Conservation (phyloP, 2,329 filamentous ascomycete genomes). For the Diaporthe citriasiana region DNA sequence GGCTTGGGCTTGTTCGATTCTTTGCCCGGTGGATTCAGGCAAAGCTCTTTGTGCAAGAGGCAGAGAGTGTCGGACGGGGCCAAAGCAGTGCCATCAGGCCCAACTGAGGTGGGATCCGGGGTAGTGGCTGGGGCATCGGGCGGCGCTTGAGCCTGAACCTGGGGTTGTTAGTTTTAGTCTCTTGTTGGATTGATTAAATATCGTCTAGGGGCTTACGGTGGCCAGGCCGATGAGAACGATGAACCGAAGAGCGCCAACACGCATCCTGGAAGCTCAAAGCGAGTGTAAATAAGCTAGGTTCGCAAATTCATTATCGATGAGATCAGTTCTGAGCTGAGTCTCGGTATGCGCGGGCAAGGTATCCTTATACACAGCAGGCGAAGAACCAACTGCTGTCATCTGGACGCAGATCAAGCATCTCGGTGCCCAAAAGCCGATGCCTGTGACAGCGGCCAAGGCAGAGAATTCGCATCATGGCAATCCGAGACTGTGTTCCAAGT, state of each 20-base stretch:
- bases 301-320: too few species aligned
- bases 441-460: constrained; percentile 6
- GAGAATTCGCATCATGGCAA: not conserved
- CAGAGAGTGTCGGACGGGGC: constrained; percentile 10
- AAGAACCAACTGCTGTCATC: not conserved
- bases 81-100: not conserved
- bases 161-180: not conserved
- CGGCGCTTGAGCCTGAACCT: not conserved
- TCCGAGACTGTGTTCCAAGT: not conserved
- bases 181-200: not conserved
- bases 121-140: not conserved
- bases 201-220: not conserved
- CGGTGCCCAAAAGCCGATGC: not conserved
- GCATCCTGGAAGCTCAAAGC: not conserved
- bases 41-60: constrained; percentile 22
- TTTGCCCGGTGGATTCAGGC: constrained; percentile 1
- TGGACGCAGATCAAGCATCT: constrained; percentile 17
- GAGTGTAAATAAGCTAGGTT: not conserved
- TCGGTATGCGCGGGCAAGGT: not conserved
- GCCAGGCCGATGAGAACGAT: not conserved
- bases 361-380: not conserved
- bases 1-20: not conserved
- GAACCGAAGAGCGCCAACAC: not conserved
- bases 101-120: not conserved
- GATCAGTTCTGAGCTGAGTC: rapidly evolving